phyloP scores from a whole-genome alignment of 495 filamentous ascomycete species.

The Aspergillus diversus region DNA sequence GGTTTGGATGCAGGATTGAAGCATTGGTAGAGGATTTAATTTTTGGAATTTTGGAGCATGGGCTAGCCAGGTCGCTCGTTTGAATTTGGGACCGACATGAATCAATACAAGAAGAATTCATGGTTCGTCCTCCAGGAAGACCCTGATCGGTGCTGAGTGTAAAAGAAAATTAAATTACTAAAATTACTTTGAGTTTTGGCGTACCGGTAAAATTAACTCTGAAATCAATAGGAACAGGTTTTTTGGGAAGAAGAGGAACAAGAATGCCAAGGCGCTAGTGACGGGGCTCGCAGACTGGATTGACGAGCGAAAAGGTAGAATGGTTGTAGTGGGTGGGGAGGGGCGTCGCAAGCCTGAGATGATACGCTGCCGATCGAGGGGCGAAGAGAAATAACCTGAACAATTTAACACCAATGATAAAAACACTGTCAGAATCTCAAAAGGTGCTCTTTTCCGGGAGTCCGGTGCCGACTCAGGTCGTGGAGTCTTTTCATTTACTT shows the following conservation, averaged over 20 bases:
- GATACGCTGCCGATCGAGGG: conserved; percentile 4
- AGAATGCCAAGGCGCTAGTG: conserved; percentile 12
- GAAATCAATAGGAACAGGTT: too few relatives aligned
- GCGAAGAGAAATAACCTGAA: not conserved
- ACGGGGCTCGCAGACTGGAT: not conserved
- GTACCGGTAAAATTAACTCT: not conserved
- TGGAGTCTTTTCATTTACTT: not conserved
- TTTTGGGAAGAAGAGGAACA: too few relatives aligned
- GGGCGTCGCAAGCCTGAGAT: conserved; percentile 23
- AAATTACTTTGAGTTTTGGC: conserved; percentile 11
- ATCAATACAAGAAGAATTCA: too few relatives aligned
- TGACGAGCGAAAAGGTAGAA: not conserved
- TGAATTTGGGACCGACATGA: too few relatives aligned
- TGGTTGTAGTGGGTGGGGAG: conserved; percentile 16
- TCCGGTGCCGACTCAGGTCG: not conserved
- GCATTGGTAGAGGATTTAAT: not conserved
- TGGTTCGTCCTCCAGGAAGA: too few relatives aligned
- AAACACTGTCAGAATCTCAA: not conserved
- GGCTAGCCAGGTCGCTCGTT: too few relatives aligned
- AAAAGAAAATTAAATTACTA: not conserved
- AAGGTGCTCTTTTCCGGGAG: not conserved
- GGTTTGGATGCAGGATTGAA: not conserved
- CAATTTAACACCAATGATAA: conserved; percentile 4
- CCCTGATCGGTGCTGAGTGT: not conserved
- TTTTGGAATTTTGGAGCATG: not conserved